Evolutionary conservation across 441 rosid genomes (phyloP).

Genomic region (Populus hybrid): DNA sequence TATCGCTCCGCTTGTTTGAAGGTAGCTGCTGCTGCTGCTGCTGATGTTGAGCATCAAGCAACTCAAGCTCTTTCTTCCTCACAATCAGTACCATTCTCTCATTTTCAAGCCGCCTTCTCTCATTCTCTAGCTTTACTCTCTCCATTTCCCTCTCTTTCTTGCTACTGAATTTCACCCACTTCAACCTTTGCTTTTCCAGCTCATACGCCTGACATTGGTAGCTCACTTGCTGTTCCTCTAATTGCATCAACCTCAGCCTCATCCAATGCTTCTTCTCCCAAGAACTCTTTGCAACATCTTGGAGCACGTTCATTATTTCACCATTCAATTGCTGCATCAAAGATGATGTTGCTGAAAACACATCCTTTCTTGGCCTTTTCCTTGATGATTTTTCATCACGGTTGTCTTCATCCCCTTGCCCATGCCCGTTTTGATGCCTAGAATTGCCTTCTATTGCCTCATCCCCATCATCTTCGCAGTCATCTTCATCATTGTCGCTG

Average conservation of each 20-base stretch:
- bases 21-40: constrained; percentile 30
- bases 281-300: constrained; percentile 55
- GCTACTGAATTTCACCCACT: constrained; percentile 82
- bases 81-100: constrained; percentile 68
- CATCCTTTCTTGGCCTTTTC: constrained; percentile 34
- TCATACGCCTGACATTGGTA: constrained; percentile 60
- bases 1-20: constrained; percentile 59
- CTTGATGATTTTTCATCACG: constrained; percentile 28
- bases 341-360: constrained; percentile 20
- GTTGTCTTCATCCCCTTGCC: constrained; percentile 48
- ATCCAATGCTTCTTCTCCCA: constrained; percentile 96
- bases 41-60: constrained; percentile 31
- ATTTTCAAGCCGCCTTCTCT: constrained; percentile 59
- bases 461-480: constrained; percentile 29
- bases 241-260: constrained; percentile 47
- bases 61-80: constrained; percentile 67
- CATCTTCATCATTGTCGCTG: constrained; percentile 37
- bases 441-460: constrained; percentile 24
- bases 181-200: constrained; percentile 84
- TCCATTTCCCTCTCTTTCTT: constrained; percentile 97
- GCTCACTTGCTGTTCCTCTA: constrained; percentile 68
- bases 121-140: constrained; percentile 67
- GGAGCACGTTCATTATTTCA: constrained; percentile 44
- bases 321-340: constrained; percentile 45
- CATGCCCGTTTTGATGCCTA: constrained; percentile 39